Percentiles rank a stretch among this genome's conserved stretches.
Evolutionary conservation across 2,329 filamentous ascomycete genomes (phyloP).

Genomic region (Diaporthe caulivora): DNA sequence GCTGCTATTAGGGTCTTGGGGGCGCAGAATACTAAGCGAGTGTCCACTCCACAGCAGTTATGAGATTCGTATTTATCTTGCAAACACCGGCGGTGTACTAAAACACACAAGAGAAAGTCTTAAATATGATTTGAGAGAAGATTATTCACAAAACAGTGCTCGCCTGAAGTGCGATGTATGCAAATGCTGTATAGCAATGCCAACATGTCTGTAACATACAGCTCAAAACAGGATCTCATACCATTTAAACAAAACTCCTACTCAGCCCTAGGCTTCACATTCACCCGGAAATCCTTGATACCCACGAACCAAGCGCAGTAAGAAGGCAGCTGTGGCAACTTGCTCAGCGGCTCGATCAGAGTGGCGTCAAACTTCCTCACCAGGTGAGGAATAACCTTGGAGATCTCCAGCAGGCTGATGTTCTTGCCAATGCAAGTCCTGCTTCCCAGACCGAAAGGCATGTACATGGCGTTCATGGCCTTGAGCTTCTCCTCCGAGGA

Average conservation of each 20-base stretch:
- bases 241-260: not conserved
- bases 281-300: constrained; percentile 18
- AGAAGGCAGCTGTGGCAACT: constrained; percentile 3
- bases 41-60: too few species aligned
- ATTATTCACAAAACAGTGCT: not conserved
- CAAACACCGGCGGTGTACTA: too few species aligned
- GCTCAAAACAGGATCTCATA: not conserved
- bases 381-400: constrained; percentile 34
- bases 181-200: not conserved
- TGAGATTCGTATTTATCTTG: too few species aligned
- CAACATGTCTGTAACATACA: not conserved
- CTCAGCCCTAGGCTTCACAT: not conserved
- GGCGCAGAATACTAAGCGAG: not conserved
- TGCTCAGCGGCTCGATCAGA: not conserved
- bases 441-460: constrained; percentile 62
- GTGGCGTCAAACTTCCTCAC: constrained; percentile 33
- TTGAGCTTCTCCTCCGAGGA: constrained; percentile 65
- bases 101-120: too few species aligned
- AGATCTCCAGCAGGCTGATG: constrained; percentile 38
- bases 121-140: not conserved
- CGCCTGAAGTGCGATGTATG: not conserved
- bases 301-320: constrained; percentile 30
- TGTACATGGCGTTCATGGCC: constrained; percentile 83
- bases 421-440: constrained; percentile 59
- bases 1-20: constrained; percentile 24